Evolutionary conservation across 345 rosid species (phyloP).

Genomic region (Hevea brasiliensis): DNA sequence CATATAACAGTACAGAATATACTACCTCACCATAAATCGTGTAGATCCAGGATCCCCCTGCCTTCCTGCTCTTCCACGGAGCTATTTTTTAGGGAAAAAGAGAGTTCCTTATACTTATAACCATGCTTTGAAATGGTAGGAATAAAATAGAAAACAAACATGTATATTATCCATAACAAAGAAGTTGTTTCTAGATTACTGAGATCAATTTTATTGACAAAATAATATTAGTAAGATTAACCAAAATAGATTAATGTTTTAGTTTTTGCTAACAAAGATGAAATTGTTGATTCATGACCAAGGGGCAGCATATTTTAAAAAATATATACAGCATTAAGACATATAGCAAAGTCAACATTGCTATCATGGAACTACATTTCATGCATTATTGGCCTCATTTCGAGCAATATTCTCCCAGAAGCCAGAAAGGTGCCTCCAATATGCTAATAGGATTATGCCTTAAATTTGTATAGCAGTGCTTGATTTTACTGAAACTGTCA

Average conservation of each 20-base stretch:
- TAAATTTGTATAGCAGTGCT: constrained; percentile 13
- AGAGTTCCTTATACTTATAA: constrained; percentile 8
- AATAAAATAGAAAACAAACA: constrained; percentile 8
- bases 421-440: constrained; percentile 1
- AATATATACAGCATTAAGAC: neutral
- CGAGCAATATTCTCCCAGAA: neutral
- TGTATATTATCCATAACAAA: neutral
- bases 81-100: constrained; percentile 44
- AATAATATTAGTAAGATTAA: neutral
- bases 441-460: constrained; percentile 6
- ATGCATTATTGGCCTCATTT: neutral
- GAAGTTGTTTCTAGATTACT: constrained; percentile 6
- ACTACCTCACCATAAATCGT: constrained; percentile 93
- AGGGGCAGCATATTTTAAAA: neutral
- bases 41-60: constrained; percentile 99
- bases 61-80: constrained; percentile 98
- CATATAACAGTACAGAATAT: neutral
- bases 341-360: neutral
- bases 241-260: neutral
- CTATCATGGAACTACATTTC: no score
- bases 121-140: constrained; percentile 4
- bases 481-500: neutral
- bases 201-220: neutral
- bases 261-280: neutral
- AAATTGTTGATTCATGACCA: neutral